Evolutionary conservation across 495 filamentous ascomycete genomes (phyloP).

Genomic region (Aspergillus ellipticus): DNA sequence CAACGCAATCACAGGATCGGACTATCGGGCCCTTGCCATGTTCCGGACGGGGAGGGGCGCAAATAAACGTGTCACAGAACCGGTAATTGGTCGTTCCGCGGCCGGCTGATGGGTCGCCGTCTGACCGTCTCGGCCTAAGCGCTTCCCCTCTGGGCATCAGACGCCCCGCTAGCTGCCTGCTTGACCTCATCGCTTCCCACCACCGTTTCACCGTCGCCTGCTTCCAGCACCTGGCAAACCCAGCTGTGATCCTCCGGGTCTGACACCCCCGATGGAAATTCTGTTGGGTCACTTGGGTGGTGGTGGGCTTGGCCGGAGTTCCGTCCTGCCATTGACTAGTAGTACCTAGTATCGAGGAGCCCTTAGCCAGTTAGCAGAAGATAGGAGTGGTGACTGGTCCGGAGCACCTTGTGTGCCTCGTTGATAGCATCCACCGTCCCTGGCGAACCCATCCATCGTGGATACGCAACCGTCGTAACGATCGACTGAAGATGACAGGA

Average conservation of each 20-base stretch:
- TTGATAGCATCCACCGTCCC: no score
- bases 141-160: no score
- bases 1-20: slow-evolving; percentile 8
- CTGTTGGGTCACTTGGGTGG: not conserved
- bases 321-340: no score
- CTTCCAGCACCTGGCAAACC: not conserved
- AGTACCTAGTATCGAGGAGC: not conserved
- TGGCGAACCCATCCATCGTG: no score
- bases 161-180: no score
- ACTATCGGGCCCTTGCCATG: slow-evolving; percentile 5
- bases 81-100: not conserved
- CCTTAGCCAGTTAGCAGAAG: not conserved
- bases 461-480: no score
- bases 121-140: slow-evolving; percentile 7
- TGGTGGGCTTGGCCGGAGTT: not conserved
- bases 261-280: not conserved
- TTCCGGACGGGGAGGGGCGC: not conserved
- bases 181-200: no score
- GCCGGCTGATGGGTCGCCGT: not conserved
- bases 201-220: slow-evolving; percentile 13
- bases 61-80: slow-evolving; percentile 13
- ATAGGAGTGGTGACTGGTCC: no score
- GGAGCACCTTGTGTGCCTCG: no score
- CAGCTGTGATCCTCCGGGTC: slow-evolving; percentile 9
- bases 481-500: not conserved